Evolutionary conservation across 2,329 filamentous ascomycete genomes (phyloP), one percentile per base, ranked within the genome.

Genomic region (Thielaviopsis punctulata): DNA sequence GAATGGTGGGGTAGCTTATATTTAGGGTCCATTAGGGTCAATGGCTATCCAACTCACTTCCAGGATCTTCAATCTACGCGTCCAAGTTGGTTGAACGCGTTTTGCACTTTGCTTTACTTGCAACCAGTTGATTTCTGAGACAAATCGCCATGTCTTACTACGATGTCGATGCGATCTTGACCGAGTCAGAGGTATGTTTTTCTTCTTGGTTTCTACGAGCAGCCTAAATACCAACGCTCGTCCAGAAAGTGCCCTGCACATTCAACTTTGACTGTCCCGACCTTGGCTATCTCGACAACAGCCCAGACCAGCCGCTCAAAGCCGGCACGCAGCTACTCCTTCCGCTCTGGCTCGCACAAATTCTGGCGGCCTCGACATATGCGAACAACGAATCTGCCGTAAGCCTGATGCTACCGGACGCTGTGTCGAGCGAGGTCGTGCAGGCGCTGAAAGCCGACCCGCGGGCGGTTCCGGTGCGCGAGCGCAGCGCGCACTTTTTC

Each of bases 291-390:
- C 75, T 98, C 55, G 88, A 94, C 67, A 88, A 88, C 61, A 90
- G 86, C 62, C 76, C 84, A 22, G 64, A 67, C 2, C 68, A 73
- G 27, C 68, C 84, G 63, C 81, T 96, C 60, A 92, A 90, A 65
- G 68, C 81, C 52, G 85, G 86, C 55, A 90, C 87, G 1, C 80
- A 82, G 44, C 73, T 96, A 46, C 77, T 84, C 56, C 79, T 96
- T 1, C 92, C 92, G 1, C 75, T 96, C 58, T 98, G 92, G 92
- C 80, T 98, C 12, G 88, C 84, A 59, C 86, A 95, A 66, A 90
- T 95, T 77, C 84, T 98, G 50, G 86, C 86, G 25, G 76, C 93
- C 45, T 80, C 77, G 57, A 73, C 72, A 24, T 66, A 67, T 9
- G 66, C 64, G 48, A 56, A 59, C 33, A 66, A 68, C 24, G 66